Evolutionary conservation across 2,329 filamentous ascomycete genomes (phyloP), one percentile per base, ranked within the genome.

Genomic region (Colletotrichum musae): DNA sequence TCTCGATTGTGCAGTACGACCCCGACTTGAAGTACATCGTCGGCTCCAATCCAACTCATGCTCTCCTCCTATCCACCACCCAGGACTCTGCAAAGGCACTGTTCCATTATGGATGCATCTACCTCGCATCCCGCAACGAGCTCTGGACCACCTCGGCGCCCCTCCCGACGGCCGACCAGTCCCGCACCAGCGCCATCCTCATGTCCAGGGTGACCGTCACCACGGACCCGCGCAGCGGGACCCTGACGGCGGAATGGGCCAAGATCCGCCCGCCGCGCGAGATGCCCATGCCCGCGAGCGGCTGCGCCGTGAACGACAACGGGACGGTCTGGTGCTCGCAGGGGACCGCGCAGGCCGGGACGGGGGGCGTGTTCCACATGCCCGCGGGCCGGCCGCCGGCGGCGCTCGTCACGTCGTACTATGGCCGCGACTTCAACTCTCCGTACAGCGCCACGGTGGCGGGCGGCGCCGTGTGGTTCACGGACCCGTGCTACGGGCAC

Each of bases 391-490:
- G 51, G 32, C 76, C 74, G 6, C 80, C 82, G 0, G 62, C 72
- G 24, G 72, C 80, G 1, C 54, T 86, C n/a, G 74, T 84, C 5
- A 82, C 80, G 6, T 80, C 78, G 41, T 87, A 81, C 75, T 80
- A 82, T 58, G 81, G 81, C 10, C 77, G 79, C 32, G 80, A 82
- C 6, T 86, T 87, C 74, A 87, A 86, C 75, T 84, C 81, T 36
- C 77, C 82, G 26, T 83, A 84, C 70, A 80, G 81, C 68, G 82
- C 85, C 4, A 76, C 79, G 2, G 74, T 80, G 12, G 77, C 80
- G 2, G 56, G 13, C 9, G 81, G 85, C 68, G 81, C 81, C 1
- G 74, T 87, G 12, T 87, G 85, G 85, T 87, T 87, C 71, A 86
- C 84, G 0, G 85, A 87, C 72, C 80, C 83, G 0, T 76, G 75